These are phyloP conservation scores for Coemansia sp. DNA, from an alignment of 192 early-diverging fungal genomes.

Conservation along the genomic window DNA sequence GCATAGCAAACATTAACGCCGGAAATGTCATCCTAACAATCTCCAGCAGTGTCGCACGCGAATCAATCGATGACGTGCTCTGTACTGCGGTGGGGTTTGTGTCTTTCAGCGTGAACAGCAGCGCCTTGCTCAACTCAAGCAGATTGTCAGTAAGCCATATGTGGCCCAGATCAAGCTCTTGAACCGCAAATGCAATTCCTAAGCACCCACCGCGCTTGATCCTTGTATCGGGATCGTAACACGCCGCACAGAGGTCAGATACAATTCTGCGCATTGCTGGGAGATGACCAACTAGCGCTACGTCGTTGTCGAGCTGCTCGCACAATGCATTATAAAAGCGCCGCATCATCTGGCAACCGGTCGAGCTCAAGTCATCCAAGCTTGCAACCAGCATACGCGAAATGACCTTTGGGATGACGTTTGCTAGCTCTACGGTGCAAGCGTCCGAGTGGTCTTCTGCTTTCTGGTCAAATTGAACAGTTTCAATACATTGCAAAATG, in stretches of 20 bases:
- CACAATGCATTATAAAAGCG: conserved; percentile 25
- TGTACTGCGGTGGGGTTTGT: conserved; percentile 34
- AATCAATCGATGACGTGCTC: conserved; percentile 14
- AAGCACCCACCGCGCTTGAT: conserved; percentile 86
- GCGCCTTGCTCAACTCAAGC: conserved; percentile 87
- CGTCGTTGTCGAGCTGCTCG: conserved; percentile 15
- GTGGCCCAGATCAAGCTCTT: conserved; percentile 78
- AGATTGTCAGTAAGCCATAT: conserved; percentile 94
- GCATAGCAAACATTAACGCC: conserved; percentile 18
- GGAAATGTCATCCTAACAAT: conserved; percentile 45
- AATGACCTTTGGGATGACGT: conserved; percentile 31
- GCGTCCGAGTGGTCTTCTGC: background rate
- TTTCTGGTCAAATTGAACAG: conserved; percentile 6
- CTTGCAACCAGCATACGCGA: conserved; percentile 36
- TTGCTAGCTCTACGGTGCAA: conserved; percentile 15
- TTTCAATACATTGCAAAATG: conserved; percentile 27
- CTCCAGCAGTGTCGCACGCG: conserved; percentile 33
- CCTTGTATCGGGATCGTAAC: conserved; percentile 86
- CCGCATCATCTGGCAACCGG: conserved; percentile 27
- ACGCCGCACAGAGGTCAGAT: conserved; percentile 82
- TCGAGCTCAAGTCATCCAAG: conserved; percentile 17
- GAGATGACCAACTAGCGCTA: conserved; percentile 32
- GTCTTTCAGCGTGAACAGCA: conserved; percentile 95
- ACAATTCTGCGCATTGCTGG: conserved; percentile 60
- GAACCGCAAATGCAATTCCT: conserved; percentile 81